phyloP scores from a whole-genome alignment of 1,284 basidiomycete species.

The Xerocomus alliaceus region DNA sequence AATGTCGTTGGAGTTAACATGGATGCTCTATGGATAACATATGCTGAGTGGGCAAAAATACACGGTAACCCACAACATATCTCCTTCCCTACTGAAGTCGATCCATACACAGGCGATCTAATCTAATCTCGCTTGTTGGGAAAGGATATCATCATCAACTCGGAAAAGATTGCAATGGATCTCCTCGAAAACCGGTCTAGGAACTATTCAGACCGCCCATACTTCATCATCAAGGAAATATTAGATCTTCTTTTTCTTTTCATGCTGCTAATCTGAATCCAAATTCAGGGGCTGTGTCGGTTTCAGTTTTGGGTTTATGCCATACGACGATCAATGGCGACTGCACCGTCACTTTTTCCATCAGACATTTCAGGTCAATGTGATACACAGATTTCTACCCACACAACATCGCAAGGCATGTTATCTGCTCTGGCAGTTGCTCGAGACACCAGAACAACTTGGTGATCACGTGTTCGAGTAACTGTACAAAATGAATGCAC shows the following conservation, averaged over 20 bases:
- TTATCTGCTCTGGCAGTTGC: not conserved
- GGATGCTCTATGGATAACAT: conserved; percentile 13
- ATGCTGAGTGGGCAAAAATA: conserved; percentile 1
- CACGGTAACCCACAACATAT: not conserved
- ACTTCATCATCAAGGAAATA: not conserved
- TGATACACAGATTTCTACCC: not conserved
- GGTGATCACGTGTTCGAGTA: not conserved
- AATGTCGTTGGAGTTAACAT: conserved; percentile 8
- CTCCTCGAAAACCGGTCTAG: conserved; percentile 3
- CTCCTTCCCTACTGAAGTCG: not conserved
- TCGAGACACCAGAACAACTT: not conserved
- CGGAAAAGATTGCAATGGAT: conserved; percentile 2
- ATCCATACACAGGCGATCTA: conserved; percentile 2
- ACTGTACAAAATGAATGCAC: too few species aligned
- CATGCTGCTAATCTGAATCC: not conserved
- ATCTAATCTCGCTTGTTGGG: conserved; percentile 5
- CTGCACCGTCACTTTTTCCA: conserved; percentile 18
- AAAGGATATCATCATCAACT: conserved; percentile 13
- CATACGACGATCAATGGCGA: conserved; percentile 11
- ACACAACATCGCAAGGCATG: not conserved
- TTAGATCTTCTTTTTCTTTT: not conserved
- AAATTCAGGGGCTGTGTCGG: conserved; percentile 6
- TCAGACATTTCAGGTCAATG: conserved; percentile 7
- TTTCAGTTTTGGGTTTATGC: not conserved
- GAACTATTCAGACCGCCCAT: conserved; percentile 13